Base-by-base conservation (phyloP, 495 filamentous ascomycete species). In the Penicillium subrubescens region DNA sequence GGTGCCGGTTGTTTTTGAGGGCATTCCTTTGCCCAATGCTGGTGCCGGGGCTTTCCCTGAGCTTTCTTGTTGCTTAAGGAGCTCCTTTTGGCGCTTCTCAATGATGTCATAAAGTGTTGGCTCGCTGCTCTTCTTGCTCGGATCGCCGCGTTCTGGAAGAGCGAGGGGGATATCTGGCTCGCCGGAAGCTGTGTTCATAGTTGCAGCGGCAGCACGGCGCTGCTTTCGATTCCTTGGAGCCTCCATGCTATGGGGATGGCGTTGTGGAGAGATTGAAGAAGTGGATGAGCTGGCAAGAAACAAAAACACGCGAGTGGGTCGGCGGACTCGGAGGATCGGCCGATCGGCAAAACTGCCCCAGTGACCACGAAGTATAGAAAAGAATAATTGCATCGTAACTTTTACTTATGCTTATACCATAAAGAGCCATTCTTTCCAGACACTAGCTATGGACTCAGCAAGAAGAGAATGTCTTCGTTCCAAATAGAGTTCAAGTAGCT, bases 81-180 rank as follows among this genome's bases (percentile, higher is more conserved):
- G 71, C 50, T 77, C 75, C 17, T 72, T 65, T 59, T 85, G 81
- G 31, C 79, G 75, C 60, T 84, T 81, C 12, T 79, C 74, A 25
- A 83, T 84, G 43, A 86, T 74, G 41, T 86, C 81, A 60, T 81
- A 72, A 33, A 86, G 70, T n/a, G 81, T 85, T 54, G 75, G 82
- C n/a, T 65, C 71, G 17, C 65, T 70, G 43, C 67, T 57, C 31
- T 60, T 76, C 31, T 75, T 73, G 15, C 71, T 63, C 34, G 75
- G 52, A 57, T 70, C 61, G 46, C 63, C 61, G 56, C 66, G 68
- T n/a, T 73, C 65, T 3, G 81, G 81, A 17, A 69, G 74, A 46
- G 75, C 65, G 54, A 81, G 75, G 8, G 81, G 73, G 48, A 83
- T 77, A 4, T 74, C 71, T 21, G 64, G 60, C 2, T 63, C 65